Percentiles rank a stretch among this genome's conserved stretches.
Conservation (phyloP, 2,329 filamentous ascomycete genomes). For the Dothideomycetidae sp. region DNA sequence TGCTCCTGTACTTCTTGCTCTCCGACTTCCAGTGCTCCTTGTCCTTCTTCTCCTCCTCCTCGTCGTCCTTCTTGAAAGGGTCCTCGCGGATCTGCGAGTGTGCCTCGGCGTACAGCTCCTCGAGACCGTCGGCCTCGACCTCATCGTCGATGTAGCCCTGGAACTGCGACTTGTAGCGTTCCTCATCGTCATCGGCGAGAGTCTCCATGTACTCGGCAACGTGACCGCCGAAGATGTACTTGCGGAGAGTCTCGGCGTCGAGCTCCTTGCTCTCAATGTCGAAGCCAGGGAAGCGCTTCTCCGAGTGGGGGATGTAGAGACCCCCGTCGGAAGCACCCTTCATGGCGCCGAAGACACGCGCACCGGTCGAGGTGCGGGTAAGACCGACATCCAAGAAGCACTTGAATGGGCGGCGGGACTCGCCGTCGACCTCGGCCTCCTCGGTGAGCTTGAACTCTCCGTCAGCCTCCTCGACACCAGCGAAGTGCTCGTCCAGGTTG, state of each 20-base stretch:
- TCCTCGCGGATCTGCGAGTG: conserved; percentile 96
- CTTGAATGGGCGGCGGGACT: conserved; percentile 95
- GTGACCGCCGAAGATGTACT: conserved; percentile 98
- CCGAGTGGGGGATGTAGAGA: conserved; percentile 92
- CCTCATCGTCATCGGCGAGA: conserved; percentile 97
- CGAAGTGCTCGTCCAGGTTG: conserved; percentile 80
- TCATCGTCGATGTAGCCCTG: conserved; percentile 94
- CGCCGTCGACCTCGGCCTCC: conserved; percentile 77
- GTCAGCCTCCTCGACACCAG: conserved; percentile 90
- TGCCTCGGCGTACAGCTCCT: conserved; percentile 91
- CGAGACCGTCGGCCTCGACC: conserved; percentile 86
- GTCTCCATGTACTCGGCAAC: conserved; percentile 99
- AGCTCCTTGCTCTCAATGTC: conserved; percentile 97
- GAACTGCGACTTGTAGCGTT: conserved; percentile 99
- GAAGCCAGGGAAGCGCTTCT: conserved; percentile 98
- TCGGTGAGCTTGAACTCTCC: conserved; percentile 95
- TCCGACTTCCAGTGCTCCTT: conserved; percentile 67
- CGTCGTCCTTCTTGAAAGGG: conserved; percentile 82
- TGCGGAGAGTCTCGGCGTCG: conserved; percentile 89
- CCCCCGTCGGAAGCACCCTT: conserved; percentile 99
- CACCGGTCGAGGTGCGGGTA: conserved; percentile 90
- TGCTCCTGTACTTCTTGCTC: conserved; percentile 72
- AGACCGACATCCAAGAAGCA: conserved; percentile 97
- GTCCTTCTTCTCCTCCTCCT: conserved; percentile 72
- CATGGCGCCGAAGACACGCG: conserved; percentile 97